Percentiles rank a stretch among this genome's conserved stretches.
Conservation (phyloP, 192 early-diverging fungal genomes). For the Rhizophagus sp. region DNA sequence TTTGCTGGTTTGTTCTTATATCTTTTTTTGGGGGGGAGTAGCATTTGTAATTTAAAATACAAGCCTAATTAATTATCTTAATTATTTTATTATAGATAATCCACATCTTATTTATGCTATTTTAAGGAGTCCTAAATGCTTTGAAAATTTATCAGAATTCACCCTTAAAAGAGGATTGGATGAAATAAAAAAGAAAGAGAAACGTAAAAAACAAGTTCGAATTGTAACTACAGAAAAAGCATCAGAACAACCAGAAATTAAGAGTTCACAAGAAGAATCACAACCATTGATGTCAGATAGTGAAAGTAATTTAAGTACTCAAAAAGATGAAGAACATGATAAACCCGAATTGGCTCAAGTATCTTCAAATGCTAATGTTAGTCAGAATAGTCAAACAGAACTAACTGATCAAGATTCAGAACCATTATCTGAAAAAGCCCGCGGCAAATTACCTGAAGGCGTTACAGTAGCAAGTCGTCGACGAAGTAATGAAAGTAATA, state of each 20-base stretch:
- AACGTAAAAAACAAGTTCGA: constrained; percentile 23
- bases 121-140: constrained; percentile 69
- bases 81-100: constrained; percentile 55
- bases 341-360: constrained; percentile 14
- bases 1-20: constrained; percentile 51
- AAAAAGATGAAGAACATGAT: constrained; percentile 35
- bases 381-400: neutral
- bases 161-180: constrained; percentile 63
- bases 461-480: constrained; percentile 6
- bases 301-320: constrained; percentile 24
- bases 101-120: constrained; percentile 79
- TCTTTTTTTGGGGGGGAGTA: neutral
- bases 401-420: constrained; percentile 27
- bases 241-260: constrained; percentile 5
- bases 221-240: constrained; percentile 15
- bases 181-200: constrained; percentile 58
- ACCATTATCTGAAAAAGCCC: constrained; percentile 75
- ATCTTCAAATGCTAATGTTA: neutral
- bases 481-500: constrained; percentile 22
- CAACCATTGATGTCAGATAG: constrained; percentile 2
- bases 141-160: constrained; percentile 68
- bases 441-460: constrained; percentile 68
- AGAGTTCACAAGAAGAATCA: neutral
- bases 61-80: neutral
- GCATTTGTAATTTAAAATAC: neutral